Percentiles rank a stretch among this genome's conserved stretches.
phyloP scores from a whole-genome alignment of 2,329 filamentous ascomycete species.

The Paecilomyces sp. region DNA sequence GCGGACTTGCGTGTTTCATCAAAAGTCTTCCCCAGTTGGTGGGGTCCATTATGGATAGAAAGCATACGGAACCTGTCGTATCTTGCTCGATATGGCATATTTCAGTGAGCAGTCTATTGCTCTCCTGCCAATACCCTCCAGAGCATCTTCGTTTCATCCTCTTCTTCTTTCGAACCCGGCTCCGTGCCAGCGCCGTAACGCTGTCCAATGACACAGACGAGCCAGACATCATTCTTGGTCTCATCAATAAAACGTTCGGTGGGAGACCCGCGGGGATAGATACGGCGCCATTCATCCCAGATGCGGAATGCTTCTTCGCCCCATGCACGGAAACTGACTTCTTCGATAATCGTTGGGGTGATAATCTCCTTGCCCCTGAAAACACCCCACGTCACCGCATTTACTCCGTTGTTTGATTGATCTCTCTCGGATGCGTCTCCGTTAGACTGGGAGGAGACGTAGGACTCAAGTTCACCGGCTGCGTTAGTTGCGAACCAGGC shows the following conservation, averaged over 20 bases:
- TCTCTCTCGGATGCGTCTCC: not conserved
- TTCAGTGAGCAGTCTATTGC: conserved; percentile 1
- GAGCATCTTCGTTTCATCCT: conserved; percentile 32
- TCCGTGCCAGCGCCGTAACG: conserved; percentile 36
- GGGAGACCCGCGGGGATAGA: conserved; percentile 69
- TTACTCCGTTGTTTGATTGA: conserved; percentile 52
- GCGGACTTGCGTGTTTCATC: not conserved
- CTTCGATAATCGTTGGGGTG: conserved; percentile 93
- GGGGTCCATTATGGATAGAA: not conserved
- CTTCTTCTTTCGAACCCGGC: conserved; percentile 28
- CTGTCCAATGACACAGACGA: conserved; percentile 64
- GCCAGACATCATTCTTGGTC: conserved; percentile 65
- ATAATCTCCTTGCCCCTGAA: conserved; percentile 95
- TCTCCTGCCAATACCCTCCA: conserved; percentile 31
- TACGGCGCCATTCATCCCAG: conserved; percentile 86
- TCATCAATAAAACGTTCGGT: conserved; percentile 65
- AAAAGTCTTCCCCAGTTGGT: not conserved
- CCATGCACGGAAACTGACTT: conserved; percentile 90
- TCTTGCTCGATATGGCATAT: not conserved
- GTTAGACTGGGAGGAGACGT: conserved; percentile 18
- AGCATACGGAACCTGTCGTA: not conserved
- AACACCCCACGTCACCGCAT: conserved; percentile 94
- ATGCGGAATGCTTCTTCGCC: conserved; percentile 92
- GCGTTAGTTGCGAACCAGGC: conserved; percentile 85
- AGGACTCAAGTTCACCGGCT: conserved; percentile 69